Percentiles rank a stretch among this genome's conserved stretches.
Conservation (phyloP, 129 eudicot species). For the Artemisia tridentata region DNA sequence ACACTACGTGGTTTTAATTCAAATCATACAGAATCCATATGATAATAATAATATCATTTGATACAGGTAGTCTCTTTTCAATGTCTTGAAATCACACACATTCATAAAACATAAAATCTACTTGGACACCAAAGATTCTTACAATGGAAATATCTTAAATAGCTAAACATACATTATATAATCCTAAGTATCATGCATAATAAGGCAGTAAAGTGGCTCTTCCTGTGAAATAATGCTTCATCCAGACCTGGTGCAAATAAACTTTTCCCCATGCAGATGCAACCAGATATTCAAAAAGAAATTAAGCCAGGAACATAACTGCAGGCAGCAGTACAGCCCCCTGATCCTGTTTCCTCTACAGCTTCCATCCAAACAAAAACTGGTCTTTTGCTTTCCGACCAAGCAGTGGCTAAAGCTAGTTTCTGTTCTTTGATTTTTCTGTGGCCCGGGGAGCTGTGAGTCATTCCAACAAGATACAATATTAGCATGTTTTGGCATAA, state of each 20-base stretch:
- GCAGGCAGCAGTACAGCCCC: background rate
- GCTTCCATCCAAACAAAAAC: slow-evolving; percentile 19
- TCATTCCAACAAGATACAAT: slow-evolving; percentile 8
- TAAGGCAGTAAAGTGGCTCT: background rate
- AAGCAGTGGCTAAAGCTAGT: slow-evolving; percentile 32
- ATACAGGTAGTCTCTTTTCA: slow-evolving; percentile 16
- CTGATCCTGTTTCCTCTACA: background rate
- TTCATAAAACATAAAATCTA: background rate
- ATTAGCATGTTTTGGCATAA: background rate
- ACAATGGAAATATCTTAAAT: slow-evolving; percentile 4
- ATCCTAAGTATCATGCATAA: slow-evolving; percentile 9
- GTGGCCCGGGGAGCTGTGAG: slow-evolving; percentile 73
- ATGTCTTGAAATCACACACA: slow-evolving; percentile 29
- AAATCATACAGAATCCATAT: background rate
- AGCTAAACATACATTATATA: background rate
- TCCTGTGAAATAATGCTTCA: slow-evolving; percentile 15
- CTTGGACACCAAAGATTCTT: slow-evolving; percentile 5
- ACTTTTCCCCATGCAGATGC: slow-evolving; percentile 11
- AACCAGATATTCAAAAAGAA: slow-evolving; percentile 21
- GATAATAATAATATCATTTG: background rate
- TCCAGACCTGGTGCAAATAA: slow-evolving; percentile 1
- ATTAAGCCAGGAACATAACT: slow-evolving; percentile 12
- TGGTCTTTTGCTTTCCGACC: slow-evolving; percentile 11
- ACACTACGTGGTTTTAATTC: background rate
- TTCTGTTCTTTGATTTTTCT: slow-evolving; percentile 64